These are phyloP conservation scores for Phialemoniopsis sp. DNA, from an alignment of 2,329 filamentous ascomycete species.

Conservation along the genomic window DNA sequence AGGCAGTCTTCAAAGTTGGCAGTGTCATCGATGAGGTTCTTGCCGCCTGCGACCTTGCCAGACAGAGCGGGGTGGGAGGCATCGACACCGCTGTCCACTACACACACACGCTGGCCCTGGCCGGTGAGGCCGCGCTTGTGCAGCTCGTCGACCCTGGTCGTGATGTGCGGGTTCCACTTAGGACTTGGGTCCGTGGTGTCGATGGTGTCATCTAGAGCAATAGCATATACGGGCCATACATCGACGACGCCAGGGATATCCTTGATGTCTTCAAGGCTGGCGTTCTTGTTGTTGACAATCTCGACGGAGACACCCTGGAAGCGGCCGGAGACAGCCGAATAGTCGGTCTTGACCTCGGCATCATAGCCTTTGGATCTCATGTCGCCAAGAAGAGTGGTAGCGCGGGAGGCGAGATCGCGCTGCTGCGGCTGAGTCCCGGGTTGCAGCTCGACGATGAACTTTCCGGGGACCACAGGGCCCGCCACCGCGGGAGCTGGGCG, in stretches of 20 bases:
- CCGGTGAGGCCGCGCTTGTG: slow-evolving; percentile 38
- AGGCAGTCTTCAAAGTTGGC: slow-evolving; percentile 32
- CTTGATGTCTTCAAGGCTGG: slow-evolving; percentile 8
- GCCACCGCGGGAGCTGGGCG: too few relatives aligned
- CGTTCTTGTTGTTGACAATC: slow-evolving; percentile 2
- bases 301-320: slow-evolving; percentile 8
- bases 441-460: slow-evolving; percentile 7
- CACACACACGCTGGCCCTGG: slow-evolving; percentile 35
- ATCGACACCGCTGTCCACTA: slow-evolving; percentile 38
- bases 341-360: slow-evolving; percentile 7
- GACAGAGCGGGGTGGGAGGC: slow-evolving; percentile 47
- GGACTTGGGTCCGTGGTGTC: neutral
- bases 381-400: slow-evolving; percentile 5
- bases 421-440: neutral
- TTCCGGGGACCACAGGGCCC: slow-evolving; percentile 1
- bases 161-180: slow-evolving; percentile 15
- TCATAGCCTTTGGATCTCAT: slow-evolving; percentile 7
- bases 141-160: slow-evolving; percentile 32
- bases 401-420: neutral
- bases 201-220: slow-evolving; percentile 12
- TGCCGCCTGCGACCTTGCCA: slow-evolving; percentile 41
- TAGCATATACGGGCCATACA: slow-evolving; percentile 6
- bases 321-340: slow-evolving; percentile 4
- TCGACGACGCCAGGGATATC: slow-evolving; percentile 4
- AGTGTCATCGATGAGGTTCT: slow-evolving; percentile 41